Percentiles rank a stretch among this genome's conserved stretches.
Evolutionary conservation across 495 filamentous ascomycete species (phyloP).

Genomic region (Daldinia vernicosa): DNA sequence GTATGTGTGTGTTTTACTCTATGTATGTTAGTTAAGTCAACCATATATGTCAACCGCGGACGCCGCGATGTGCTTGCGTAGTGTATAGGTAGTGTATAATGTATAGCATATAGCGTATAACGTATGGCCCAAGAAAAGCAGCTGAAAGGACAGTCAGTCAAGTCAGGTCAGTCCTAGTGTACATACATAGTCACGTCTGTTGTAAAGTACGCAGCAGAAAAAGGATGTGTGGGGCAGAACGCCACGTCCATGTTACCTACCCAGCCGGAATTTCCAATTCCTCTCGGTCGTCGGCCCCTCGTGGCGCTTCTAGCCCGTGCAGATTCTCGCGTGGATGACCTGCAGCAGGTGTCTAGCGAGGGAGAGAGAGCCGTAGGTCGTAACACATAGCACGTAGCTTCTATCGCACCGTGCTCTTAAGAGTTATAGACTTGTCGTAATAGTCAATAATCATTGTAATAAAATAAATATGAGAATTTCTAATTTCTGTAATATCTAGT

Average conservation of each 20-base stretch:
- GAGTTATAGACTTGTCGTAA: conserved; percentile 1
- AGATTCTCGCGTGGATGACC: conserved; percentile 46
- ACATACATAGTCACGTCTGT: conserved; percentile 1
- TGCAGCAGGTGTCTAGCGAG: conserved; percentile 29
- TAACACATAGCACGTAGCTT: conserved; percentile 30
- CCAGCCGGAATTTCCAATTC: conserved; percentile 45
- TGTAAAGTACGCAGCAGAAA: not conserved
- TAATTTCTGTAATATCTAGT: not conserved
- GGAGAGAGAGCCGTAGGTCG: conserved; percentile 17
- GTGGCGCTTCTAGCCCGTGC: conserved; percentile 42
- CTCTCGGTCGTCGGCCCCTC: conserved; percentile 41
- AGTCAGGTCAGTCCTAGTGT: conserved; percentile 2
- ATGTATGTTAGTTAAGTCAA: conserved; percentile 9
- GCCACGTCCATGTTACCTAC: conserved; percentile 41
- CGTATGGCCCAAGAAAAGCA: conserved; percentile 1
- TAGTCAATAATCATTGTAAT: not conserved
- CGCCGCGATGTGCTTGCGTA: conserved; percentile 24
- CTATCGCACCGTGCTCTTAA: conserved; percentile 24
- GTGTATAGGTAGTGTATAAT: not conserved
- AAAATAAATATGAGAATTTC: not conserved
- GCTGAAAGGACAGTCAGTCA: conserved; percentile 20
- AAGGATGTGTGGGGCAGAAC: conserved; percentile 35
- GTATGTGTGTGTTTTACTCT: not conserved
- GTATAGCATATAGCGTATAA: not conserved
- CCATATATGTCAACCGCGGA: conserved; percentile 38